Base-by-base conservation (phyloP, 129 eudicot species). In the Lonicera japonica region DNA sequence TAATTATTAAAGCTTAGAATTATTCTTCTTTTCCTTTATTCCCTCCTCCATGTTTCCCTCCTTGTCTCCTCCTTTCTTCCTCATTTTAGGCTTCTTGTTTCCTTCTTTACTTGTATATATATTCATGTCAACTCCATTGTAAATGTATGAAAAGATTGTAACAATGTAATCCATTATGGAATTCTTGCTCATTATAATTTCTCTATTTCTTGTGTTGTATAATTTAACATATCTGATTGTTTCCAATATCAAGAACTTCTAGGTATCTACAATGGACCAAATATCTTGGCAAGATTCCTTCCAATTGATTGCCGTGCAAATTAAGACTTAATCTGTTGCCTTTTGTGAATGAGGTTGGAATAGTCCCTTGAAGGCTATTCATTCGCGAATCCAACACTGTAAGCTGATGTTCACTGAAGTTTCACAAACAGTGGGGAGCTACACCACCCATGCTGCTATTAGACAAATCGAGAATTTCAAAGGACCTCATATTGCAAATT, bases 391-490 rank as follows among this genome's bases (percentile, higher is more conserved):
- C 11, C 11, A 70, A 12, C 52, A 75, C 18, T 0, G 14, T 2
- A 1, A 53, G n/a, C n/a, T n/a, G 39, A 20, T 19, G 55, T 5
- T 15, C 29, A 17, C 17, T 58, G 0, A 53, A 0, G n/a, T 50
- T 70, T 41, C 65, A 66, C 25, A 71, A 46, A 25, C 82, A 70
- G 4, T 13, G 20, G 1, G 77, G 82, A 66, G 71, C 41, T 19
- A 34, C 45, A 10, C 82, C 77, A 20, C 65, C 18, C 20, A 70
- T 60, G 18, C 19, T 41, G 14, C 74, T 73, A 46, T 25, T 12
- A 4, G 72, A 60, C 46, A 73, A 36, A 55, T 73, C 66, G 12
- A 70, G 61, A 25, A 29, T 8, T 0, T 4, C 0, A 7, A 70
- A 41, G 13, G 5, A n/a, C 12, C 13, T 60, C 40, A 59, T 14